Evolutionary conservation across 345 rosid genomes (phyloP), one percentile per base, ranked within the genome.

Genomic region (Brassica nigra): DNA sequence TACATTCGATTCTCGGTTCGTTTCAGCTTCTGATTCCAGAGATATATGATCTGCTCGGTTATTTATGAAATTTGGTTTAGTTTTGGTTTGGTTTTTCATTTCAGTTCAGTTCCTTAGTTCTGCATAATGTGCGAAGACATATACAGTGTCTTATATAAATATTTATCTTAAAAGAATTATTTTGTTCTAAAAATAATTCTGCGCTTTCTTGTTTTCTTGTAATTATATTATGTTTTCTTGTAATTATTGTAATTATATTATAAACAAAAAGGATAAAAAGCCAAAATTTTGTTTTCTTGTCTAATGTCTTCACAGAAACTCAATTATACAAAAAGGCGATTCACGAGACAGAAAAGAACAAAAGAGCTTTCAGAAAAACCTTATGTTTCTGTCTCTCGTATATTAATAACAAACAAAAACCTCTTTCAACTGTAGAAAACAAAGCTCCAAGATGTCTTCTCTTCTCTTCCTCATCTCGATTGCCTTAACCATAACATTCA

Each of bases 271-370:
- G 27, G 12, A 68, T 68, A 59, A 44, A 69, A 69, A 14, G 27
- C 75, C 7, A 47, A 33, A 1, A 2, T 33, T 62, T 62, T 77
- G 37, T 23, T n/a, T 34, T 36, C 18, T 54, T 54, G 31, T 63
- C 37, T n/a, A 2, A 58, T 44, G 39, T 79, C 36, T 20, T 55
- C 42, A n/a, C 31, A 71, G 11, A 20, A 39, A 72, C 73, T 57
- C 36, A 66, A 66, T 34, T 65, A 72, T 78, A 11, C 62, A 61
- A 34, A 62, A 64, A n/a, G 70, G 7, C n/a, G 78, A 74, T 61
- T 73, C 82, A 79, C 78, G 78, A 68, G 82, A 62, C 65, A 59
- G 75, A 79, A 61, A 61, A 49, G 20, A 74, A 74, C 75, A 79
- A 79, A 68, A 61, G 0, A n/a, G 10, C 57, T 61, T 79, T 47